Conservation (phyloP, 768 basidiomycete genomes). For the Macrolepiota fuliginosa region DNA sequence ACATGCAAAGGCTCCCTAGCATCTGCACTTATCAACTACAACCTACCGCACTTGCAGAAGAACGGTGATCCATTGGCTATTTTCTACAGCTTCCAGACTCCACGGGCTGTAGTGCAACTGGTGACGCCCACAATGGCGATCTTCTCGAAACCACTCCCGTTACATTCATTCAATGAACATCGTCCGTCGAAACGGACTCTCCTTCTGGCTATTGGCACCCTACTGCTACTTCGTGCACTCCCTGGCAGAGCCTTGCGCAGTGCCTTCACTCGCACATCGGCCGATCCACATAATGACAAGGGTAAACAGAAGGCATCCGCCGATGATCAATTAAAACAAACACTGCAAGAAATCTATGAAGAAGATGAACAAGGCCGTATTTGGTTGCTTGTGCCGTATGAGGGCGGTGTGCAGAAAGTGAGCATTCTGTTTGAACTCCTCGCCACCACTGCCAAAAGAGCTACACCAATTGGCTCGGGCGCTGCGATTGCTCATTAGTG, state of each 20-base stretch:
- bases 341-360: conserved; percentile 63
- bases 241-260: conserved; percentile 36
- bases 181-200: conserved; percentile 29
- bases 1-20: neutral
- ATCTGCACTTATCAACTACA: neutral
- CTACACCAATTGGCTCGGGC: neutral
- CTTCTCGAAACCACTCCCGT: conserved; percentile 21
- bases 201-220: conserved; percentile 40
- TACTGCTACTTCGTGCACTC: conserved; percentile 43
- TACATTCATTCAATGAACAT: conserved; percentile 1
- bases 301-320: conserved; percentile 24
- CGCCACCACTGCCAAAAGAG: too few relatives aligned
- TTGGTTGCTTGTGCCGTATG: conserved; percentile 65
- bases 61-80: too few relatives aligned
- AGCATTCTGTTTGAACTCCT: conserved; percentile 15
- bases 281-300: conserved; percentile 17
- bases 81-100: too few relatives aligned
- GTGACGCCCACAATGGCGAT: conserved; percentile 15
- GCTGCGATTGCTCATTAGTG: too few relatives aligned
- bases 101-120: too few relatives aligned
- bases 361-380: conserved; percentile 49
- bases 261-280: conserved; percentile 24
- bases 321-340: conserved; percentile 40
- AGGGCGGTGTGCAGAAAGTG: conserved; percentile 63
- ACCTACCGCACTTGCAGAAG: too few relatives aligned